Evolutionary conservation across 495 filamentous ascomycete species (phyloP).

Genomic region (Tirmania nivea): DNA sequence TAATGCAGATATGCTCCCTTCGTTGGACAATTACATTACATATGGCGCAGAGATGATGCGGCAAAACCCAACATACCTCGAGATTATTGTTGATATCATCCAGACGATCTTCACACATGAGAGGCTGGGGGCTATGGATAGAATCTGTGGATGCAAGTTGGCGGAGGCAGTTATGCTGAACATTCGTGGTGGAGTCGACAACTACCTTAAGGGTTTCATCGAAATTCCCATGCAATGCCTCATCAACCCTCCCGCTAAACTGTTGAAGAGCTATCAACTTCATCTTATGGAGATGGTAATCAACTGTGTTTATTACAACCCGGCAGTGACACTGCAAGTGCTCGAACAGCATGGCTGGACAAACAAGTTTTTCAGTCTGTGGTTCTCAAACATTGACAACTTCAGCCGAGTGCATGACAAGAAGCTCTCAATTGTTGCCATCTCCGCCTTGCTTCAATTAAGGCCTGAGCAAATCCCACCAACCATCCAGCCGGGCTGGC

Average conservation of each 20-base stretch:
- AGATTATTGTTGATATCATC: slow-evolving; percentile 68
- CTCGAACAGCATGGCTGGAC: slow-evolving; percentile 85
- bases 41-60: slow-evolving; percentile 63
- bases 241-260: slow-evolving; percentile 39
- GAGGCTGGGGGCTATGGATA: slow-evolving; percentile 81
- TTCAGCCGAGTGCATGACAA: slow-evolving; percentile 94
- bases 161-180: slow-evolving; percentile 93
- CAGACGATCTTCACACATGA: slow-evolving; percentile 50
- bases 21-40: slow-evolving; percentile 87
- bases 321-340: slow-evolving; percentile 42
- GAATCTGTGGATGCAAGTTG: slow-evolving; percentile 97
- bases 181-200: slow-evolving; percentile 73
- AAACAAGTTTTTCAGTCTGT: slow-evolving; percentile 97
- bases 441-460: slow-evolving; percentile 60
- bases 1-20: slow-evolving; percentile 69
- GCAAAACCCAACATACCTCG: slow-evolving; percentile 65
- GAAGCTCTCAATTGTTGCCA: slow-evolving; percentile 87
- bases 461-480: slow-evolving; percentile 53
- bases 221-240: slow-evolving; percentile 72
- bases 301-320: slow-evolving; percentile 95
- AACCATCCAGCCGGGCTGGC: slow-evolving; percentile 90
- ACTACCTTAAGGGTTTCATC: slow-evolving; percentile 67
- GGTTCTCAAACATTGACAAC: slow-evolving; percentile 89
- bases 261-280: slow-evolving; percentile 74
- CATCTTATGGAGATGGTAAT: slow-evolving; percentile 99